A percentile compares a stretch with the other conserved stretches of the same genome.
phyloP scores from a whole-genome alignment of 2,329 filamentous ascomycete genomes.

The Pseudocercospora musae region DNA sequence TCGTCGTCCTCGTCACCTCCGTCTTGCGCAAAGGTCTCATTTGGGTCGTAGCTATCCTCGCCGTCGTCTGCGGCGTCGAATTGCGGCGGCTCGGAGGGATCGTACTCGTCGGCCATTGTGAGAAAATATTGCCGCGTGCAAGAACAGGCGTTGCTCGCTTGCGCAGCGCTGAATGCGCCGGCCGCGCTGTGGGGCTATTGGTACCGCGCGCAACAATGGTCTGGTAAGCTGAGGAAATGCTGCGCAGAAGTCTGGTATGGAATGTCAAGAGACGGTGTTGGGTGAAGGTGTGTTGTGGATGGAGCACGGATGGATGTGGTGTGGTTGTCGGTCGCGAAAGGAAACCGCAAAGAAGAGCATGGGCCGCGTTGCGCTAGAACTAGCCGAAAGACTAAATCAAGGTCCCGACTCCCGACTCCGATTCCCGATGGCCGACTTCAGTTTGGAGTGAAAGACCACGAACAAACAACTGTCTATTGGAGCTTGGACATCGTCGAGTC shows the following conservation, averaged over 20 bases:
- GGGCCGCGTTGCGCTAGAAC: background rate
- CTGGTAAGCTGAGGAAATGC: background rate
- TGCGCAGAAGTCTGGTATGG: background rate
- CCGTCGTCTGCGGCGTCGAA: constrained; percentile 28
- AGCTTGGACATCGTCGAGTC: background rate
- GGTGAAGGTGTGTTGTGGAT: background rate
- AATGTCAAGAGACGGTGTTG: background rate
- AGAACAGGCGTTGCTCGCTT: background rate
- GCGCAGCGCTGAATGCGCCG: background rate
- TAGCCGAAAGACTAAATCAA: background rate
- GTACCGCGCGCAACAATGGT: background rate
- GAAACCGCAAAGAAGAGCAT: background rate
- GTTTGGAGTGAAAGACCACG: background rate
- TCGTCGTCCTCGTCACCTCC: constrained; percentile 34
- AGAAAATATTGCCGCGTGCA: constrained; percentile 4
- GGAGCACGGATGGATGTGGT: no score
- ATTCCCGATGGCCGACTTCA: background rate
- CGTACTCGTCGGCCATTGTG: constrained; percentile 47
- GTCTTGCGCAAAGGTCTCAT: constrained; percentile 15
- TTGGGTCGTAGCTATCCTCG: constrained; percentile 37
- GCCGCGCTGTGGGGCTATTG: background rate
- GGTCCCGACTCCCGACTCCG: no score
- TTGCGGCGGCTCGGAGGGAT: constrained; percentile 26
- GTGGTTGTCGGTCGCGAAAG: background rate
- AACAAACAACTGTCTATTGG: background rate